A percentile compares a stretch with the other conserved stretches of the same genome.
Evolutionary conservation across 2,329 filamentous ascomycete species (phyloP).

Genomic region (Penicillium italicum): DNA sequence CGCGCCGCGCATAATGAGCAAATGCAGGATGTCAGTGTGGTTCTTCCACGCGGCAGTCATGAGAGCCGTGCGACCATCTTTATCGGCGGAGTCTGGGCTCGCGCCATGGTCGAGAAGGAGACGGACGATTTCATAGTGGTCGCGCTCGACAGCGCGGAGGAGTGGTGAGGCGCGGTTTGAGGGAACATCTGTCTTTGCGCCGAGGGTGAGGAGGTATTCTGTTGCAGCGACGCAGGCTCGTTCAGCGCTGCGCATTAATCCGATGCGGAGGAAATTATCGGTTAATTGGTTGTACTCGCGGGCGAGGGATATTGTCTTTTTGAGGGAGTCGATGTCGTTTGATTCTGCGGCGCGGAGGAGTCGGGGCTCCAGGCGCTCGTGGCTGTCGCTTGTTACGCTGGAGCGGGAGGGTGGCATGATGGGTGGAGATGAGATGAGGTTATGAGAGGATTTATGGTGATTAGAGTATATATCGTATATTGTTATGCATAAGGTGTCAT

Average conservation of each 20-base stretch:
- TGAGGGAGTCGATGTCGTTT: slow-evolving; percentile 35
- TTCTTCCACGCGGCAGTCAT: slow-evolving; percentile 47
- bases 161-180: slow-evolving; percentile 34
- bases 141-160: slow-evolving; percentile 38
- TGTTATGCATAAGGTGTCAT: neutral
- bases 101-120: slow-evolving; percentile 41
- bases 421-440: neutral
- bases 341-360: slow-evolving; percentile 41
- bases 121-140: slow-evolving; percentile 44
- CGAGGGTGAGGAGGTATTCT: slow-evolving; percentile 36
- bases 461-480: neutral
- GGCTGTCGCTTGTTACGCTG: slow-evolving; percentile 34
- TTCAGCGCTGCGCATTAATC: slow-evolving; percentile 41
- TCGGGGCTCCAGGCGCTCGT: slow-evolving; percentile 41
- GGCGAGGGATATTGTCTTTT: slow-evolving; percentile 32
- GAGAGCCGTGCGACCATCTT: slow-evolving; percentile 44
- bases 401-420: slow-evolving; percentile 31
- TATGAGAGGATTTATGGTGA: neutral
- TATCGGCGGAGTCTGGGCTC: slow-evolving; percentile 39
- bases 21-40: slow-evolving; percentile 38
- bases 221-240: slow-evolving; percentile 33
- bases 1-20: slow-evolving; percentile 37
- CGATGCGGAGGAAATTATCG: slow-evolving; percentile 40
- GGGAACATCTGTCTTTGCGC: slow-evolving; percentile 37
- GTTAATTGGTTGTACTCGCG: slow-evolving; percentile 36